phyloP scores from a whole-genome alignment of 352 stramenopile species.

The Phytopythium oedochilum region DNA sequence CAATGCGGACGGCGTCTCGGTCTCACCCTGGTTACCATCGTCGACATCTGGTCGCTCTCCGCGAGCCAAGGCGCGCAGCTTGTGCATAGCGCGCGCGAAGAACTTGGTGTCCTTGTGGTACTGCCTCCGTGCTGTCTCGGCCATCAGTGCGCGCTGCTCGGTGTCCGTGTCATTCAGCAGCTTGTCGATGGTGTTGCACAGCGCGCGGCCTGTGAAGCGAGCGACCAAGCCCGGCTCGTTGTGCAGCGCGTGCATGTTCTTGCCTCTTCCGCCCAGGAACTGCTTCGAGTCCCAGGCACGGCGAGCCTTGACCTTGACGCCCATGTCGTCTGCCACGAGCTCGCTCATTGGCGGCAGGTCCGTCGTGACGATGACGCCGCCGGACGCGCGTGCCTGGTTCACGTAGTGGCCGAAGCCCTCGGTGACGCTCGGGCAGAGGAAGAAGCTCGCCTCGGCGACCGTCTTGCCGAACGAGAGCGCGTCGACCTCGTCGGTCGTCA shows the following conservation, averaged over 20 bases:
- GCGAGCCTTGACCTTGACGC: slow-evolving; percentile 16
- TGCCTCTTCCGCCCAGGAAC: slow-evolving; percentile 34
- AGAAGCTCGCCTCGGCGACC: slow-evolving; percentile 37
- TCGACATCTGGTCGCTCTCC: no score
- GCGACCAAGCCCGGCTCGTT: slow-evolving; percentile 34
- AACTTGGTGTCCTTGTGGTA: slow-evolving; percentile 59
- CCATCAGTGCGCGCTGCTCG: slow-evolving; percentile 26
- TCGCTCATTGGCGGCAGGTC: slow-evolving; percentile 59
- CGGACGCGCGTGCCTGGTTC: slow-evolving; percentile 51
- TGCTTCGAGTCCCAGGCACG: slow-evolving; percentile 24
- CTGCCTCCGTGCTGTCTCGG: slow-evolving; percentile 26
- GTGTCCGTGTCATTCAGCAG: slow-evolving; percentile 25
- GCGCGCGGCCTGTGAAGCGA: slow-evolving; percentile 20
- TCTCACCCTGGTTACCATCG: neutral
- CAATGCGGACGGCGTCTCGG: neutral
- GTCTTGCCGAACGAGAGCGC: slow-evolving; percentile 27
- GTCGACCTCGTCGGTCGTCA: slow-evolving; percentile 23
- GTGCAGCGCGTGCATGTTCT: slow-evolving; percentile 18
- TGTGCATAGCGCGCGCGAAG: slow-evolving; percentile 37
- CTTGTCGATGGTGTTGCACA: slow-evolving; percentile 38
- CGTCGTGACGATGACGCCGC: slow-evolving; percentile 45
- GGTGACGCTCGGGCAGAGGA: slow-evolving; percentile 57
- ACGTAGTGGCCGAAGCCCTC: slow-evolving; percentile 72
- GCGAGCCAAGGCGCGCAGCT: slow-evolving; percentile 23
- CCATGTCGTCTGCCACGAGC: slow-evolving; percentile 36